Percentiles rank a stretch among this genome's conserved stretches.
Conservation (phyloP, 768 basidiomycete species). For the Leucosporidium scottii region DNA sequence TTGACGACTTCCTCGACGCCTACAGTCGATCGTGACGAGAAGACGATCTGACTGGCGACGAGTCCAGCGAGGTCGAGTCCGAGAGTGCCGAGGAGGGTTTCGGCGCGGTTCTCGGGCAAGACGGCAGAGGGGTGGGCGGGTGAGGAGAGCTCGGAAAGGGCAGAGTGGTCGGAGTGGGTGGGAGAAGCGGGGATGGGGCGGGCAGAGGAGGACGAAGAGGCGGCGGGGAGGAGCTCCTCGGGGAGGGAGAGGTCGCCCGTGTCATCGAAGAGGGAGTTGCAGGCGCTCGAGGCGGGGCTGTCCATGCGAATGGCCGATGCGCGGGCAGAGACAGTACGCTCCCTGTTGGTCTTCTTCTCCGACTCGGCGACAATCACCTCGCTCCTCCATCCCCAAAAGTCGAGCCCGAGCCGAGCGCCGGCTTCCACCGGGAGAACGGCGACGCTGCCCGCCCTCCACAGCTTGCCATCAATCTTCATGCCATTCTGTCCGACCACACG, state of each 20-base stretch:
- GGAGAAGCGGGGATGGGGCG: constrained; percentile 2
- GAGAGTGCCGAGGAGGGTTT: constrained; percentile 5
- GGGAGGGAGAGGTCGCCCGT: too few species aligned
- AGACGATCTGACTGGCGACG: constrained; percentile 28
- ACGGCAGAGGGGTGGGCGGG: not conserved
- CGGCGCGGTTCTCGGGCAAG: not conserved
- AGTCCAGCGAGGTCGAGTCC: constrained; percentile 30
- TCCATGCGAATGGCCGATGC: not conserved
- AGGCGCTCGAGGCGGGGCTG: not conserved
- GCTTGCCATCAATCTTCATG: constrained; percentile 28
- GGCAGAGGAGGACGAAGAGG: not conserved
- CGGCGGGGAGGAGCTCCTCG: not conserved
- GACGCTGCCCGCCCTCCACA: constrained; percentile 7
- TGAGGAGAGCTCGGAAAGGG: not conserved
- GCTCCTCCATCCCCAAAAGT: constrained; percentile 28
- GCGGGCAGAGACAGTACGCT: not conserved
- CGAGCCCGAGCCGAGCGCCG: not conserved
- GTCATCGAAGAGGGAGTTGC: constrained; percentile 11
- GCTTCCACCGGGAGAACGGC: not conserved
- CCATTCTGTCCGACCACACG: constrained; percentile 28
- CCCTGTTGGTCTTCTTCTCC: not conserved
- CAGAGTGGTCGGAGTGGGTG: not conserved
- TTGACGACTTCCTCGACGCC: constrained; percentile 21
- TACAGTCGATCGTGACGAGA: constrained; percentile 31
- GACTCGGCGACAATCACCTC: constrained; percentile 9